Base-by-base conservation (phyloP, 2,329 filamentous ascomycete genomes). In the Ilyonectria robusta region DNA sequence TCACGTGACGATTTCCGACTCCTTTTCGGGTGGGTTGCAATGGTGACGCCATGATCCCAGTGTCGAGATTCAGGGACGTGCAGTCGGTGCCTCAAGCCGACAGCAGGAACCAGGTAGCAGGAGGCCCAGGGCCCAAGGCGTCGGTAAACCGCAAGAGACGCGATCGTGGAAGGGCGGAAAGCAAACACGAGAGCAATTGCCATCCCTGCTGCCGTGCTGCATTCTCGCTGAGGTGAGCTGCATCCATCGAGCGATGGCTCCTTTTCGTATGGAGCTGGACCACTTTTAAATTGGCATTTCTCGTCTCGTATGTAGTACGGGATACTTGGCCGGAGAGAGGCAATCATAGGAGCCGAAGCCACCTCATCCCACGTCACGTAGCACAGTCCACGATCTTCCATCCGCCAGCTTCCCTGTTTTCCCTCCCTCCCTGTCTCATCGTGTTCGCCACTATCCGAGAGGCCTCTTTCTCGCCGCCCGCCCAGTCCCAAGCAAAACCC, bases 131-230 rank as follows among this genome's bases (percentile, higher is more conserved):
- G 53, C 57, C 51, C 19, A 26, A 40, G 57, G 42, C 44, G n/a
- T 33, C 42, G 58, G 57, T 56, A 60, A 65, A 47, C 57, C 35
- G 9, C 62, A 56, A 19, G 35, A 54, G 57, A 44, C 35, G 44
- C 44, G 40, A 29, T 51, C n/a, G 40, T n/a, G n/a, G 17, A 42
- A n/a, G 8, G 37, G 21, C 59, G 21, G 42, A 23, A 37, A 35
- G 48, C 47, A 59, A 54, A 54, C 64, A 66, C 64, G 46, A 62
- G 64, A 62, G 59, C 64, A 62, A 31, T 62, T 66, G 47, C 59
- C 64, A 53, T 42, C 19, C 51, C 19, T 23, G 50, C 6, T 29
- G 23, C 40, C 26, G 26, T 21, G 17, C 8, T 8, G 33, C 26
- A 21, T 23, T 46, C 31, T 9, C 31, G 42, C 44, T 56, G 48